Evolutionary conservation across 192 early-diverging fungal genomes (phyloP).

Genomic region (Cladochytrium replicatum): DNA sequence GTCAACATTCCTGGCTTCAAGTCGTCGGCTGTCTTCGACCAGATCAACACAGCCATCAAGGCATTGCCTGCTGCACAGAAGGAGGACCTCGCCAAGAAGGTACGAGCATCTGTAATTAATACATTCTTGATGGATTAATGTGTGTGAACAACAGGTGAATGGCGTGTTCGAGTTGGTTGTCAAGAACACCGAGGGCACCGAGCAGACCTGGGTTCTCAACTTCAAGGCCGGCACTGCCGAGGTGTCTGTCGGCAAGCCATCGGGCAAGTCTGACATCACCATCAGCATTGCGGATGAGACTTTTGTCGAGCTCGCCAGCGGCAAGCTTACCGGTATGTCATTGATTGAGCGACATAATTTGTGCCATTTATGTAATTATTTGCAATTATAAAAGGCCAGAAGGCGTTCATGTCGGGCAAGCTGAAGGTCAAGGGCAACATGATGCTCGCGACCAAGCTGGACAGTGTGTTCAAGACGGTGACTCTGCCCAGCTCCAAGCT

Average conservation of each 20-base stretch:
- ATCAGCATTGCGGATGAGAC: slow-evolving; percentile 28
- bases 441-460: no score
- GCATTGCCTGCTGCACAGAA: slow-evolving; percentile 46
- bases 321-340: slow-evolving; percentile 39
- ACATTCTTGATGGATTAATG: no score
- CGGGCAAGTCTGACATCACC: slow-evolving; percentile 31
- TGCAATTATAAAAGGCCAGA: slow-evolving; percentile 5
- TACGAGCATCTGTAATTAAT: slow-evolving; percentile 42
- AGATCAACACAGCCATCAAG: slow-evolving; percentile 51
- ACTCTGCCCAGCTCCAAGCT: no score
- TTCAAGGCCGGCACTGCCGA: slow-evolving; percentile 30
- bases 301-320: slow-evolving; percentile 30
- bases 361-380: not conserved
- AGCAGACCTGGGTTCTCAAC: slow-evolving; percentile 32
- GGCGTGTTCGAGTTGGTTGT: slow-evolving; percentile 32
- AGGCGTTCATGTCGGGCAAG: slow-evolving; percentile 38
- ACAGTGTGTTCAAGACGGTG: no score
- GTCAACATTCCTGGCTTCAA: slow-evolving; percentile 64
- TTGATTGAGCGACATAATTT: not conserved
- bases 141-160: slow-evolving; percentile 5
- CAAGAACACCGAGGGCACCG: slow-evolving; percentile 26
- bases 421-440: slow-evolving; percentile 38
- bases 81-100: slow-evolving; percentile 54
- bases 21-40: slow-evolving; percentile 63
- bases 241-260: slow-evolving; percentile 18